Base-by-base conservation (phyloP, 441 rosid genomes). In the Gossypium lobatum region DNA sequence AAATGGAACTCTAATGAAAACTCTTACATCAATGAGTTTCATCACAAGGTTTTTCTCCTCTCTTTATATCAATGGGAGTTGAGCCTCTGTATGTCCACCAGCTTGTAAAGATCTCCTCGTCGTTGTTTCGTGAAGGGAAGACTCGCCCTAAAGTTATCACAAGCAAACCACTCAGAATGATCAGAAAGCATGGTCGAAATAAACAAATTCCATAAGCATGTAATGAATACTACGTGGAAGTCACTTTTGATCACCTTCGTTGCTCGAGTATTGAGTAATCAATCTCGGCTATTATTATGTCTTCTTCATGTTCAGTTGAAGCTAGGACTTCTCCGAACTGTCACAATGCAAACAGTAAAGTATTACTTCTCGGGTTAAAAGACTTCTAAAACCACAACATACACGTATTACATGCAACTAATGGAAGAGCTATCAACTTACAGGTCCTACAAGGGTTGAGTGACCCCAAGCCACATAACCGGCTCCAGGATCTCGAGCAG, bases 381-480 rank as follows among this genome's bases (percentile, higher is more conserved):
- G 73, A 61, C 18, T 76, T 57, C 2, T 37, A 26, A 69, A 54
- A 0, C n/a, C 64, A 21, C n/a, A 14, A n/a, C 54, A 46, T 9
- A 25, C 3, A 58, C 7, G 16, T 67, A 21, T n/a, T 68, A 20
- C 14, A 8, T 42, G 17, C 18, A 3, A 46, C 1, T n/a, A 23
- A 46, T 4, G 14, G 37, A 39, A 16, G 3, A 17, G 52, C 65
- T 74, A 73, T 73, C 69, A 37, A 84, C 93, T 88, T 78, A 95
- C 98, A 18, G 98, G 98, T 81, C 95, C 99, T 20, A 91, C 85
- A 57, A 93, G 90, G 70, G 96, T 93, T 23, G 99, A 95, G 81
- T 95, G 98, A 14, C 99, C 99, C 98, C 99, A 95, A 53, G 99
- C 97, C 60, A 90, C 89, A 77, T 93, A 95, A 75, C 91, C 82